phyloP scores from a whole-genome alignment of 805 yeast genomes.

The Cyberlindnera mycetangii region DNA sequence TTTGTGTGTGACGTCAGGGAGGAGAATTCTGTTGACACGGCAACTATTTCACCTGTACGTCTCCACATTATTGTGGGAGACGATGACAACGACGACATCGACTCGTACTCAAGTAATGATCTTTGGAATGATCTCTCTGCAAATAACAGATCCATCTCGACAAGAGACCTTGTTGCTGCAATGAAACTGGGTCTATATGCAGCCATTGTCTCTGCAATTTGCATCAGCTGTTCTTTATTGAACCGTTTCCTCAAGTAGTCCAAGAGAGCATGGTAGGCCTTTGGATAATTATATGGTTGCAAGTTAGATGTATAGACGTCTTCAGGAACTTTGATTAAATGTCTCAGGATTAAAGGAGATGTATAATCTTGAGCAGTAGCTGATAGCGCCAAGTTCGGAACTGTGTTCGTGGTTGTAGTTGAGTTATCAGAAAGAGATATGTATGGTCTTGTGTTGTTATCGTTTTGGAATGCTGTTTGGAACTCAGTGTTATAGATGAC shows the following conservation, averaged over 20 bases:
- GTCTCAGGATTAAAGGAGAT: slow-evolving; percentile 55
- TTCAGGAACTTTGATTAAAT: slow-evolving; percentile 61
- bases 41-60: slow-evolving; percentile 81
- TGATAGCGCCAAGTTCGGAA: slow-evolving; percentile 15
- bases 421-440: slow-evolving; percentile 29
- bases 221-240: slow-evolving; percentile 64
- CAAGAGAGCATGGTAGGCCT: slow-evolving; percentile 84
- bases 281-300: slow-evolving; percentile 85
- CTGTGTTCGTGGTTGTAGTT: slow-evolving; percentile 7
- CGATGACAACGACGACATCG: slow-evolving; percentile 49
- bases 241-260: slow-evolving; percentile 75
- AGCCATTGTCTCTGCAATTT: slow-evolving; percentile 44
- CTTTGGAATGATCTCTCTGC: slow-evolving; percentile 59
- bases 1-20: slow-evolving; percentile 63
- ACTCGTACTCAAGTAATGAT: slow-evolving; percentile 54
- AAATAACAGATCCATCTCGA: slow-evolving; percentile 66
- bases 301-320: slow-evolving; percentile 80
- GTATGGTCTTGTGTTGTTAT: slow-evolving; percentile 29
- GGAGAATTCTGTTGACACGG: slow-evolving; percentile 71
- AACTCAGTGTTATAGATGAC: slow-evolving; percentile 25
- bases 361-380: slow-evolving; percentile 40
- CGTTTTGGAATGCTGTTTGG: slow-evolving; percentile 27
- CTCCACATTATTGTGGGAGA: slow-evolving; percentile 86
- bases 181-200: slow-evolving; percentile 72
- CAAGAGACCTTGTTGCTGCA: slow-evolving; percentile 68